Evolutionary conservation across 495 filamentous ascomycete genomes (phyloP).

Genomic region (Penicillium lividum): DNA sequence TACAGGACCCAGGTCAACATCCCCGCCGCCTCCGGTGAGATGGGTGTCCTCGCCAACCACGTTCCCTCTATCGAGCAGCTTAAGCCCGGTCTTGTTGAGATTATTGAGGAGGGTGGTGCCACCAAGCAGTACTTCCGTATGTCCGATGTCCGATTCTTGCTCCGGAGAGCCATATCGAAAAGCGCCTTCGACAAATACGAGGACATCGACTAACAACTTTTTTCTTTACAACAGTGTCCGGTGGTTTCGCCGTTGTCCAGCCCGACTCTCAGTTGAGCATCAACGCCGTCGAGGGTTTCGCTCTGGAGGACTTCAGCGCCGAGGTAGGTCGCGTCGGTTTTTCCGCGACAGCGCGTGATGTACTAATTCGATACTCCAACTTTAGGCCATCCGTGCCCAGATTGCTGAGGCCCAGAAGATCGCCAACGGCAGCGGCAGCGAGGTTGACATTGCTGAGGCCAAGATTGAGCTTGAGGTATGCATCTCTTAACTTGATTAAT

Average conservation of each 20-base stretch:
- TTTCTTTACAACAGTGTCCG: slow-evolving; percentile 66
- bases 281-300: slow-evolving; percentile 93
- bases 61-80: slow-evolving; percentile 99
- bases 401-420: slow-evolving; percentile 95
- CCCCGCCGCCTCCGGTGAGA: slow-evolving; percentile 95
- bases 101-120: slow-evolving; percentile 88
- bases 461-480: slow-evolving; percentile 97
- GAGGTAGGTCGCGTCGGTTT: slow-evolving; percentile 54
- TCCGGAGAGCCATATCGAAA: slow-evolving; percentile 1
- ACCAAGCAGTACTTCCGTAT: slow-evolving; percentile 99
- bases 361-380: slow-evolving; percentile 16
- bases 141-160: slow-evolving; percentile 58
- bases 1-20: slow-evolving; percentile 96
- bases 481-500: slow-evolving; percentile 2
- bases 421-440: slow-evolving; percentile 83
- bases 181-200: not conserved
- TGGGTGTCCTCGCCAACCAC: slow-evolving; percentile 99
- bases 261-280: slow-evolving; percentile 93
- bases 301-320: slow-evolving; percentile 91
- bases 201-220: slow-evolving; percentile 24
- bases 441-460: slow-evolving; percentile 96
- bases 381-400: slow-evolving; percentile 50
- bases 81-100: slow-evolving; percentile 91
- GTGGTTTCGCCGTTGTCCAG: slow-evolving; percentile 96
- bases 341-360: slow-evolving; percentile 7